Evolutionary conservation across 192 early-diverging fungal species (phyloP), one percentile per base, ranked within the genome.

Genomic region (Coemansia sp.): DNA sequence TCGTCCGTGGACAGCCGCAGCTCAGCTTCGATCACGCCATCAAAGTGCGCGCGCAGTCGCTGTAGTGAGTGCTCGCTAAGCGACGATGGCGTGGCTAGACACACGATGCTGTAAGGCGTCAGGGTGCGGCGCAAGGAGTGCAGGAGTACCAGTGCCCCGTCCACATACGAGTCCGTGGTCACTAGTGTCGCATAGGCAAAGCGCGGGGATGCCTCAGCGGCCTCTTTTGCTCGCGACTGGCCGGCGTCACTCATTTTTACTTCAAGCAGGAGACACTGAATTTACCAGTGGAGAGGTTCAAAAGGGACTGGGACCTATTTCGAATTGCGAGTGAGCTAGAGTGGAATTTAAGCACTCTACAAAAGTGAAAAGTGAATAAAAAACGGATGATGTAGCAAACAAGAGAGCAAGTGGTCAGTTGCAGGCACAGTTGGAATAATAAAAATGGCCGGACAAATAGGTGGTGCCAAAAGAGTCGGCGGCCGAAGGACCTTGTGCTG

Each of bases 141-240:
- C 20, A 88, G 89, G 49, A 97, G 86, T 6, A 93, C 89, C 27
- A 95, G 79, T 2, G 95, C 94, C 8, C 96, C 96, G 43, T 90
- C 86, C 33, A 95, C 89, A 72, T 98, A 97, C 6, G 78, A 81
- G 72, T 97, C 95, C 59, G 88, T 90, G 29, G 95, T 94, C 27
- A 97, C 88, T 31, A 98, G 89, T 12, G 97, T 98, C 51, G 90
- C 90, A 74, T 87, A 97, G 7, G 93, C 94, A 68, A 75, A 84
- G 63, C 78, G 82, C 46, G 47, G 61, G 16, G 57, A 18, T 40
- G 38, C 61, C 5, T 40, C 61, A 42, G 38, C 31, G 29, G 55
- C 55, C 29, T 59, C 55, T 33, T 33, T 27, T 34, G 33, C 16
- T 51, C 22, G 49, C 20, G 49, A 22, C 49, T 11, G 49, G 49